Evolutionary conservation across 2,329 filamentous ascomycete genomes (phyloP), one percentile per base, ranked within the genome.

Genomic region (Hypoxylon sp.): DNA sequence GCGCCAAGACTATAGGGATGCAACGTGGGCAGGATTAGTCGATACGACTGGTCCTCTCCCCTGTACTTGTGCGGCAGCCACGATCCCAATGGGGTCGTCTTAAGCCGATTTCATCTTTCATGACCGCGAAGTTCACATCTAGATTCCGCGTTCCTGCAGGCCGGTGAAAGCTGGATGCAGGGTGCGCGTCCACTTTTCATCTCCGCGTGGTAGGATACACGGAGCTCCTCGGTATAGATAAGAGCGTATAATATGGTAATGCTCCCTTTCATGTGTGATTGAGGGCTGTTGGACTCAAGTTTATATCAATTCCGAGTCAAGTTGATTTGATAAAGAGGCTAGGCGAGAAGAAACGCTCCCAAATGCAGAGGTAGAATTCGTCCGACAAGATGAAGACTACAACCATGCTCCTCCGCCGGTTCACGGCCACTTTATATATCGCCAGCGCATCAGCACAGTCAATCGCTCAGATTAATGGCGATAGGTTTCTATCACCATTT

Each of bases 381-480:
- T 26, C 51, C 11, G 51, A n/a, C 37, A 22, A 26, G 37, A 71
- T 72, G 68, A 71, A 69, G 62, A 48, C 53, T n/a, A 44, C 42
- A 6, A 42, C 65, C 33, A 46, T 54, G 11, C 33, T 58, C 8
- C 37, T 72, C 13, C 26, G 31, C 63, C 65, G 70, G 63, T 47
- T 71, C 19, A 58, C 65, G 35, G 56, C 65, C 47, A 48, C 72
- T 51, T 35, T 73, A 11, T 68, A 76, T 46, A 69, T 85, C 31
- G 52, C 51, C 48, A 10, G 46, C 55, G 54, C 48, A 35, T 64
- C 67, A 19, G 75, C 71, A 3, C 66, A 75, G 61, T 85, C 84
- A 64, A 88, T 90, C 72, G 81, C 84, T 65, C 81, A 90, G 73
- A 91, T 92, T 83, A 92, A 91, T 72, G 90, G 90, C 71, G 84